A percentile compares a stretch with the other conserved stretches of the same genome.
Conservation (phyloP, 2,329 filamentous ascomycete species). For the Dactylellina parvicollis region DNA sequence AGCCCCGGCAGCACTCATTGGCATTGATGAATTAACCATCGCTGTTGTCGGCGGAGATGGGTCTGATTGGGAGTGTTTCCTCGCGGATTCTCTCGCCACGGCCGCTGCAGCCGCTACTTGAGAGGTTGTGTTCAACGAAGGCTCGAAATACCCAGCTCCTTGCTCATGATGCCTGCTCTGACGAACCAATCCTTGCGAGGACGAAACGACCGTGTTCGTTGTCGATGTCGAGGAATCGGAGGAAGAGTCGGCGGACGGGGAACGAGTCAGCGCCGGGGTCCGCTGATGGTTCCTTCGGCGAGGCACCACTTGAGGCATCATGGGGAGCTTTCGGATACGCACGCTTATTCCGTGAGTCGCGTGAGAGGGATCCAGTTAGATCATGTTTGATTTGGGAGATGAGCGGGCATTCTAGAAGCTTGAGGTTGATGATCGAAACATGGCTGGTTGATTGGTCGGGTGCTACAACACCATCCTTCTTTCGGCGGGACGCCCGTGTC, state of each 20-base stretch:
- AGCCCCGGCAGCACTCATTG: conserved; percentile 48
- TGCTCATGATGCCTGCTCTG: conserved; percentile 47
- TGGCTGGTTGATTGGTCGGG: not conserved
- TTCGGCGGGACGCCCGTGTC: conserved; percentile 14
- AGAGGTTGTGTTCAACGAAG: conserved; percentile 69
- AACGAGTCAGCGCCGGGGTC: conserved; percentile 48
- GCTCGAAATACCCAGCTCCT: conserved; percentile 71
- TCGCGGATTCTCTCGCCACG: conserved; percentile 49
- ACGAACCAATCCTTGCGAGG: conserved; percentile 31
- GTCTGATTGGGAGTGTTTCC: conserved; percentile 51
- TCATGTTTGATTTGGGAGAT: conserved; percentile 7
- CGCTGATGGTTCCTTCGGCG: conserved; percentile 53
- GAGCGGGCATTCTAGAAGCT: conserved; percentile 12
- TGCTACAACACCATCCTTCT: conserved; percentile 37
- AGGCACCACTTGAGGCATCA: conserved; percentile 44
- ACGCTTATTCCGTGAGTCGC: conserved; percentile 29
- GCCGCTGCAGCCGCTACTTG: conserved; percentile 60
- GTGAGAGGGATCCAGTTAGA: conserved; percentile 18
- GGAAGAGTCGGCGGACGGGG: conserved; percentile 48
- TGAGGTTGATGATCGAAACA: conserved; percentile 31
- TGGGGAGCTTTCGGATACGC: conserved; percentile 31
- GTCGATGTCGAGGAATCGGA: conserved; percentile 52
- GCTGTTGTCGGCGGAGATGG: conserved; percentile 46
- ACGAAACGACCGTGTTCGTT: conserved; percentile 42
- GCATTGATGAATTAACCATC: conserved; percentile 27